phyloP scores from a whole-genome alignment of 176 grass and related monocot genomes.

The Sorghum bicolor region Sorghum_bicolor_NCBIv3 NC_012872.2:55683001-55683500 shows the following conservation, averaged over 20 bases:
- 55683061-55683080: not conserved
- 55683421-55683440: conserved; percentile 7
- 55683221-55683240: conserved; percentile 30
- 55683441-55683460: conserved; percentile 33
- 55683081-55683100: not conserved
- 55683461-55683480: conserved; percentile 44
- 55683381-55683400: conserved; percentile 52
- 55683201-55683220: conserved; percentile 30
- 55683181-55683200: not conserved
- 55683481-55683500: conserved; percentile 32
- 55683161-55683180: not conserved
- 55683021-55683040: not conserved
- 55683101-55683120: not conserved
- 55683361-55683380: conserved; percentile 36
- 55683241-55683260: conserved; percentile 15
- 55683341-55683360: conserved; percentile 8
- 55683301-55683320: not conserved
- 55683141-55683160: not conserved
- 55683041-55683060: not conserved
- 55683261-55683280: conserved; percentile 36
- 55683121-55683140: not conserved
- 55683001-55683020: not conserved
- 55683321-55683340: conserved; percentile 25
- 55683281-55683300: conserved; percentile 1
- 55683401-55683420: conserved; percentile 15